A percentile compares a stretch with the other conserved stretches of the same genome.
These are phyloP conservation scores for Pseudomassariella vexata DNA, from an alignment of 2,329 filamentous ascomycete genomes.

Conservation along the genomic window DNA sequence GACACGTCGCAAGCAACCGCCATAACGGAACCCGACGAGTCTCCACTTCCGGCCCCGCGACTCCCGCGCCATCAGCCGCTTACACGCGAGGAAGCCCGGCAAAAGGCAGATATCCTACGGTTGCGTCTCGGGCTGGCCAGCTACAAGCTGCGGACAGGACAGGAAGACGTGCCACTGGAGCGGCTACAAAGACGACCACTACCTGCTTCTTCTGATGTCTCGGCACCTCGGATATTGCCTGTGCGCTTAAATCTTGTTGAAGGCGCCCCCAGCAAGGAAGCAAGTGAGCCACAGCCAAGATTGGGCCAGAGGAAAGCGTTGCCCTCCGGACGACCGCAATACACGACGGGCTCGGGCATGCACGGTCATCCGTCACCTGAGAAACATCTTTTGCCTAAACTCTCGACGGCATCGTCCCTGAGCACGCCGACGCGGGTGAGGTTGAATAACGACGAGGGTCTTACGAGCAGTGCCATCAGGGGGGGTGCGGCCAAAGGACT, in stretches of 20 bases:
- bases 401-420: constrained; percentile 12
- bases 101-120: constrained; percentile 61
- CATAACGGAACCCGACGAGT: constrained; percentile 42
- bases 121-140: constrained; percentile 65
- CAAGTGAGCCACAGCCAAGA: too few relatives aligned
- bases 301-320: constrained; percentile 8
- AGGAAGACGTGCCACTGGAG: constrained; percentile 60
- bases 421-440: constrained; percentile 1
- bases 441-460: constrained; percentile 20
- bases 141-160: constrained; percentile 72
- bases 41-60: constrained; percentile 12
- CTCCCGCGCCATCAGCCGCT: constrained; percentile 21
- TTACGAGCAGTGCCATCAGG: constrained; percentile 40
- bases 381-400: constrained; percentile 13
- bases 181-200: constrained; percentile 43
- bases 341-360: too few relatives aligned
- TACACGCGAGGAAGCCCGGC: constrained; percentile 46
- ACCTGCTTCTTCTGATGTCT: too few relatives aligned
- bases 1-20: constrained; percentile 44
- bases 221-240: too few relatives aligned
- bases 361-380: constrained; percentile 13
- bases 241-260: too few relatives aligned
- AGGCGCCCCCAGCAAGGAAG: too few relatives aligned
- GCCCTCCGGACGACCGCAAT: constrained; percentile 4
- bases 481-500: constrained; percentile 47